A percentile compares a stretch with the other conserved stretches of the same genome.
phyloP scores from a whole-genome alignment of 495 filamentous ascomycete species.

The Peziza echinospora region DNA sequence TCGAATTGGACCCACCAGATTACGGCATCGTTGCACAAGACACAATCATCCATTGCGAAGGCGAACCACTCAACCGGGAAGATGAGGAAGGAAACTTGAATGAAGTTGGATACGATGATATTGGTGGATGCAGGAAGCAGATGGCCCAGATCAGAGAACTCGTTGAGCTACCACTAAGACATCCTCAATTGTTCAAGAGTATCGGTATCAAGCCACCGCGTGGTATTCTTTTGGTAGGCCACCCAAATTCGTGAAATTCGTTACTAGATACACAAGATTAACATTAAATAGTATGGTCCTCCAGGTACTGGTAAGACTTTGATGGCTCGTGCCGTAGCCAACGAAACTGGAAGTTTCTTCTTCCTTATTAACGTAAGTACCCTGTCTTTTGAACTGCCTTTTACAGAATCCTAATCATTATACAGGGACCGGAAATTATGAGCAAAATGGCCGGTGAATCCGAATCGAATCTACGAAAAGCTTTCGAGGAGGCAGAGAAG shows the following conservation, averaged over 20 bases:
- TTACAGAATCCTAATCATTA: background rate
- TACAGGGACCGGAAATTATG: slow-evolving; percentile 66
- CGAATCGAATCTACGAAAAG: slow-evolving; percentile 90
- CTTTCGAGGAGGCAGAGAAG: slow-evolving; percentile 98
- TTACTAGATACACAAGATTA: background rate
- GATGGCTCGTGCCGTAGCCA: slow-evolving; percentile 96
- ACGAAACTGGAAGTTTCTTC: slow-evolving; percentile 97
- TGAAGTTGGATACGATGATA: slow-evolving; percentile 97
- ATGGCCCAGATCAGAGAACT: slow-evolving; percentile 98
- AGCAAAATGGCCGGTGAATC: slow-evolving; percentile 99
- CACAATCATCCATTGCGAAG: slow-evolving; percentile 96
- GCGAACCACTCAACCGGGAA: slow-evolving; percentile 93
- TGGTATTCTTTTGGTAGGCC: slow-evolving; percentile 61
- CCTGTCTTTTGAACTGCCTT: too few species aligned
- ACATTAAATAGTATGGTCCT: slow-evolving; percentile 44
- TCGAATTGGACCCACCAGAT: slow-evolving; percentile 93
- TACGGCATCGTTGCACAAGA: slow-evolving; percentile 97
- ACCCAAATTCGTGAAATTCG: background rate
- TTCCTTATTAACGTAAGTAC: slow-evolving; percentile 77
- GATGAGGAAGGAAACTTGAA: slow-evolving; percentile 98
- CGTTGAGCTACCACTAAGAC: slow-evolving; percentile 86
- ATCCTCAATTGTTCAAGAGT: slow-evolving; percentile 98
- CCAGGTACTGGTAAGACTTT: slow-evolving; percentile 98
- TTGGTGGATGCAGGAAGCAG: slow-evolving; percentile 97
- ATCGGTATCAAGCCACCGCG: slow-evolving; percentile 99